Evolutionary conservation across 495 filamentous ascomycete genomes (phyloP).

Genomic region (Aspergillus funiculosus): DNA sequence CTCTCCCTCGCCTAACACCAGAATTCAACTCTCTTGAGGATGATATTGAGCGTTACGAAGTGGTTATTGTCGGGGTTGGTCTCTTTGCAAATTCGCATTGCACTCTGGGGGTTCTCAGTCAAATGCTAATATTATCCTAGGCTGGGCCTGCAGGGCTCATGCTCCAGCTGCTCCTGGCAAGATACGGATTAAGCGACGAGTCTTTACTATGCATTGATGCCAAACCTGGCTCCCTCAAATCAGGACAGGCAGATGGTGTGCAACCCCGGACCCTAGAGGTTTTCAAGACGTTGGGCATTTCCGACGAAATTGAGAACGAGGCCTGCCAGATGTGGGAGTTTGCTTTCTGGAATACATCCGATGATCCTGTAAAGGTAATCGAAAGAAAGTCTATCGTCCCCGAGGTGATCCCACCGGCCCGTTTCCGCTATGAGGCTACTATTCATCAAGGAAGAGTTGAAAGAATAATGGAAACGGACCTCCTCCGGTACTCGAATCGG

Average conservation of each 20-base stretch:
- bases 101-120: background rate
- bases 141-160: slow-evolving; percentile 47
- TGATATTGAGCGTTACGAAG: slow-evolving; percentile 12
- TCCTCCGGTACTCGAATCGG: slow-evolving; percentile 43
- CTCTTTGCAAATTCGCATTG: background rate
- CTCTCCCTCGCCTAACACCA: slow-evolving; percentile 21
- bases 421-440: slow-evolving; percentile 48
- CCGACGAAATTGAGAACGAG: slow-evolving; percentile 30
- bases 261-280: slow-evolving; percentile 59
- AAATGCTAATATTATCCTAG: background rate
- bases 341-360: slow-evolving; percentile 43
- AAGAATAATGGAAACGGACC: slow-evolving; percentile 51
- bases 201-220: slow-evolving; percentile 43
- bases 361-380: slow-evolving; percentile 41
- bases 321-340: slow-evolving; percentile 34
- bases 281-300: slow-evolving; percentile 39
- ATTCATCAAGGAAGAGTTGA: slow-evolving; percentile 59
- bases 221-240: slow-evolving; percentile 34
- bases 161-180: slow-evolving; percentile 37
- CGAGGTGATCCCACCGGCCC: slow-evolving; percentile 39
- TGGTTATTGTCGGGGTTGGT: slow-evolving; percentile 9
- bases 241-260: slow-evolving; percentile 60
- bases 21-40: slow-evolving; percentile 12
- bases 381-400: slow-evolving; percentile 44
- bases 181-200: slow-evolving; percentile 39